Percentiles rank a stretch among this genome's conserved stretches.
phyloP scores from a whole-genome alignment of 192 early-diverging fungal species.

The Coemansia sp. region DNA sequence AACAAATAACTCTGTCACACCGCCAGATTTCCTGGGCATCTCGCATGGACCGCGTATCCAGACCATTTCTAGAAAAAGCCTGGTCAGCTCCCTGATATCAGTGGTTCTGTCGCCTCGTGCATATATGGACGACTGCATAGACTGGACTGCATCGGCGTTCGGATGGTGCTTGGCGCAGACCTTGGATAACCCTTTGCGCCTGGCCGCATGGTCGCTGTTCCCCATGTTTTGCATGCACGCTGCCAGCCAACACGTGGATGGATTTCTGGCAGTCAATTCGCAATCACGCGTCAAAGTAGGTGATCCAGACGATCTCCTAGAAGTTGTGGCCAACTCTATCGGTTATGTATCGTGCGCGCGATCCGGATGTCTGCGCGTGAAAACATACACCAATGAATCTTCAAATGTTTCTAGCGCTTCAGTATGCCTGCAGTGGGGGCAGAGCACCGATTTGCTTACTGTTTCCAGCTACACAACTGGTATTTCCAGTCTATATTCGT shows the following conservation, averaged over 20 bases:
- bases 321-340: constrained; percentile 29
- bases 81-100: constrained; percentile 17
- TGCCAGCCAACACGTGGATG: constrained; percentile 11
- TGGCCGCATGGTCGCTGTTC: constrained; percentile 37
- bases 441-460: not conserved
- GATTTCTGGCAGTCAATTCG: constrained; percentile 8
- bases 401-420: not conserved
- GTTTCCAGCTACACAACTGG: not conserved
- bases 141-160: constrained; percentile 26
- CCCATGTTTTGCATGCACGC: constrained; percentile 30
- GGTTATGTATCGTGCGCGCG: constrained; percentile 49
- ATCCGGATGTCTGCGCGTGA: constrained; percentile 16
- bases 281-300: constrained; percentile 28
- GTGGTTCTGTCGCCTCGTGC: not conserved
- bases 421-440: constrained; percentile 3
- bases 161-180: constrained; percentile 24
- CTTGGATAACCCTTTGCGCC: constrained; percentile 16
- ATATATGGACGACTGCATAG: constrained; percentile 17
- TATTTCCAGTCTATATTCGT: not conserved
- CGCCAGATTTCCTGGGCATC: constrained; percentile 2
- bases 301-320: constrained; percentile 37
- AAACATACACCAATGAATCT: not conserved
- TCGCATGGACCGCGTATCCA: not conserved
- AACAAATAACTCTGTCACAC: not conserved
- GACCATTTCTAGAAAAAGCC: not conserved